phyloP scores from a whole-genome alignment of 805 yeast genomes.

The Phaffomyces thermotolerans region DNA sequence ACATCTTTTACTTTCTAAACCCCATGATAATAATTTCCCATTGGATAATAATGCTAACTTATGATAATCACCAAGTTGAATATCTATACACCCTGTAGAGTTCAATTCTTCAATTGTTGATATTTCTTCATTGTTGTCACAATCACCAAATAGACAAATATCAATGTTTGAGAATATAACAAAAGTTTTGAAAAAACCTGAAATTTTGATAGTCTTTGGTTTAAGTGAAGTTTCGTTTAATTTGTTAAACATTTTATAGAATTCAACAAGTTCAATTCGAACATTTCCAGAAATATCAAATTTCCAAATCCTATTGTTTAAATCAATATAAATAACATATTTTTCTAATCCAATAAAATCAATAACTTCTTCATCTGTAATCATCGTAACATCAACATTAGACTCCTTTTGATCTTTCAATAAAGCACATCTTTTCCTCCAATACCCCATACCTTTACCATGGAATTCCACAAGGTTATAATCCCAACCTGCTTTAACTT shows the following conservation, averaged over 20 bases:
- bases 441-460: constrained; percentile 48
- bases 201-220: constrained; percentile 40
- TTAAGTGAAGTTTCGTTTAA: constrained; percentile 10
- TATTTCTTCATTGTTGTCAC: constrained; percentile 25
- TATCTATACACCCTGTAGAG: constrained; percentile 40
- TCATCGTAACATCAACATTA: constrained; percentile 32
- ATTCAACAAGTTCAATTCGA: constrained; percentile 22
- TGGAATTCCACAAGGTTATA: constrained; percentile 42
- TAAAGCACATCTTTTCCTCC: constrained; percentile 37
- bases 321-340: constrained; percentile 42
- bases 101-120: constrained; percentile 35
- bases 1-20: constrained; percentile 50
- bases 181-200: constrained; percentile 48
- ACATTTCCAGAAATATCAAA: constrained; percentile 17
- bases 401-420: constrained; percentile 25
- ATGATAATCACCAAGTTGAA: constrained; percentile 71
- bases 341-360: constrained; percentile 54
- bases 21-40: constrained; percentile 63
- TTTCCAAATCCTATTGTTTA: constrained; percentile 29
- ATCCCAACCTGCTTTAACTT: constrained; percentile 64
- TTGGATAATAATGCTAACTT: constrained; percentile 49
- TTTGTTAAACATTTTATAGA: constrained; percentile 27
- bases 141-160: constrained; percentile 13
- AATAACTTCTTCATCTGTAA: constrained; percentile 30
- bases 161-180: constrained; percentile 50